Conservation (phyloP, 768 basidiomycete genomes). For the Leccinum longicurvipes region DNA sequence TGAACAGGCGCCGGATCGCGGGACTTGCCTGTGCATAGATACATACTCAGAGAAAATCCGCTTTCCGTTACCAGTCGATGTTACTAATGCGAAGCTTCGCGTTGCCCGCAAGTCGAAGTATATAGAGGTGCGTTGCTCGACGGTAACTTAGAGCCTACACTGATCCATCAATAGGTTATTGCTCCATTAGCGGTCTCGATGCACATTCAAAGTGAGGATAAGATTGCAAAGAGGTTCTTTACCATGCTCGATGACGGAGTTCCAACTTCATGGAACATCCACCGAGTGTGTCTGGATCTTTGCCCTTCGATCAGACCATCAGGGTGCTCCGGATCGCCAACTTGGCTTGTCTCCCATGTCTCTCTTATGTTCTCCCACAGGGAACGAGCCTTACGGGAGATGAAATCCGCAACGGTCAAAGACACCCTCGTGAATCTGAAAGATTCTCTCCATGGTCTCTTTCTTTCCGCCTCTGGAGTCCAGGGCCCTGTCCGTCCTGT, state of each 20-base stretch:
- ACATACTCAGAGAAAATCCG: conserved; percentile 25
- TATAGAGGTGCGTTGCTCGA: conserved; percentile 31
- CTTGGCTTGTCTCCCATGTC: conserved; percentile 35
- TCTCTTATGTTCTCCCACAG: conserved; percentile 31
- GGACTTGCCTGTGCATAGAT: conserved; percentile 9
- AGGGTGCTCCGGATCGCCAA: conserved; percentile 1
- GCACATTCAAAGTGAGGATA: conserved; percentile 14
- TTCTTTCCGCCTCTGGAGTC: conserved; percentile 26
- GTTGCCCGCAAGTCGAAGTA: conserved; percentile 56
- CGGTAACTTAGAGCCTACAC: neutral
- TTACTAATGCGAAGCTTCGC: conserved; percentile 36
- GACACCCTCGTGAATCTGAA: conserved; percentile 34
- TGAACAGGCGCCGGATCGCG: conserved; percentile 1
- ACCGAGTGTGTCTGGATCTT: conserved; percentile 36
- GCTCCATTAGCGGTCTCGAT: conserved; percentile 15
- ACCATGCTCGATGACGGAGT: conserved; percentile 13
- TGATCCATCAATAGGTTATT: conserved; percentile 17
- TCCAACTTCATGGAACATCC: conserved; percentile 35
- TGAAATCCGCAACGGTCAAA: neutral
- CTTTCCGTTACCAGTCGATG: conserved; percentile 46
- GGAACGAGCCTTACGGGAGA: conserved; percentile 21
- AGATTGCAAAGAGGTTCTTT: conserved; percentile 28
- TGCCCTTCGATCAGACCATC: conserved; percentile 32
- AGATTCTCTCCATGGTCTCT: conserved; percentile 28
- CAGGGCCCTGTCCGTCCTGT: conserved; percentile 15